Conservation (phyloP, 2,329 filamentous ascomycete genomes). For the Metarhizium anisopliae region DNA sequence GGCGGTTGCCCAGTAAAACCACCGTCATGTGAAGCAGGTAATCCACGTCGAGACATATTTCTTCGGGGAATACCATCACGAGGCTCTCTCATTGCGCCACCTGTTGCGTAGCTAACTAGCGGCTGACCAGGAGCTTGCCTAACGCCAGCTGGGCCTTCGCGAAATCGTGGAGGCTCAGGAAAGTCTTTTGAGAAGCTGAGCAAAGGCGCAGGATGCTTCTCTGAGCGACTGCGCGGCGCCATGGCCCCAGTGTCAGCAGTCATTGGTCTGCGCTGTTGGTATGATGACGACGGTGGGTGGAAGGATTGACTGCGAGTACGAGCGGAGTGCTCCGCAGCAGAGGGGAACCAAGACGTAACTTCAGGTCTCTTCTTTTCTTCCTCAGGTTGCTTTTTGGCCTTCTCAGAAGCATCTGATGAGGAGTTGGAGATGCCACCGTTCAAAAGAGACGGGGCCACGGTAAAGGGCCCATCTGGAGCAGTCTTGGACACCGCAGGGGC, state of each 20-base stretch:
- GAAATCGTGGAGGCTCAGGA: conserved; percentile 50
- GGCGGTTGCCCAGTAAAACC: background rate
- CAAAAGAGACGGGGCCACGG: conserved; percentile 47
- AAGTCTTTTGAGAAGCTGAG: conserved; percentile 56
- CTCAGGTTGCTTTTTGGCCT: conserved; percentile 10
- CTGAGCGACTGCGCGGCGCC: conserved; percentile 9
- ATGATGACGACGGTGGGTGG: conserved; percentile 3
- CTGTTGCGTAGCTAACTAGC: conserved; percentile 37
- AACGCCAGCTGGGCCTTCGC: conserved; percentile 42
- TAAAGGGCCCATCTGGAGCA: conserved; percentile 34
- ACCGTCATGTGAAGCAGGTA: conserved; percentile 1
- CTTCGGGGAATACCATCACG: conserved; percentile 4
- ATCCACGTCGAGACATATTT: conserved; percentile 7
- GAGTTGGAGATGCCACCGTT: conserved; percentile 27
- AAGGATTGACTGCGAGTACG: conserved; percentile 21
- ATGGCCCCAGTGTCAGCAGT: conserved; percentile 14
- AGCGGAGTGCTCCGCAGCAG: conserved; percentile 27
- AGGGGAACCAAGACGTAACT: conserved; percentile 26
- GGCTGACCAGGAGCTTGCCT: conserved; percentile 27
- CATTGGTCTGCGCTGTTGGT: conserved; percentile 13
- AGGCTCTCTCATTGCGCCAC: conserved; percentile 11
- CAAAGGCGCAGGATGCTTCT: conserved; percentile 46
- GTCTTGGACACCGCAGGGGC: conserved; percentile 24
- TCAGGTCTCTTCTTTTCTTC: conserved; percentile 14
- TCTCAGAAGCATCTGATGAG: conserved; percentile 10